Conservation (phyloP, 495 filamentous ascomycete genomes). For the Penicillium daleae region DNA sequence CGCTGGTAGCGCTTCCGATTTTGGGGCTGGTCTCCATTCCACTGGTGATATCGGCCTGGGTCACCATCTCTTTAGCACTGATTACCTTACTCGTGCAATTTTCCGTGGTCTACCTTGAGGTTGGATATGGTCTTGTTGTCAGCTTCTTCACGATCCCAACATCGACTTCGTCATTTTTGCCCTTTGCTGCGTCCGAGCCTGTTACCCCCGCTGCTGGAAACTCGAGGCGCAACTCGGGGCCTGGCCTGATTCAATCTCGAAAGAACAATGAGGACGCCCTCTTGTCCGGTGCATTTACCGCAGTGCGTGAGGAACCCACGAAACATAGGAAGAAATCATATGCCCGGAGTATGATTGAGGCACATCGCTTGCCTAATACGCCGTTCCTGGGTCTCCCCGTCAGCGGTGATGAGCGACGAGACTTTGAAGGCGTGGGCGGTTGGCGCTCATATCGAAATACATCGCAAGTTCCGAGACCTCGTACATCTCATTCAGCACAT, state of each 20-base stretch:
- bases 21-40: slow-evolving; percentile 70
- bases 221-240: slow-evolving; percentile 34
- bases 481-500: slow-evolving; percentile 10
- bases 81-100: slow-evolving; percentile 66
- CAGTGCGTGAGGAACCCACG: slow-evolving; percentile 15
- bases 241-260: slow-evolving; percentile 26
- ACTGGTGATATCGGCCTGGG: slow-evolving; percentile 65
- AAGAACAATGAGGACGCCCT: slow-evolving; percentile 21
- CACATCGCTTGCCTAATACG: slow-evolving; percentile 22
- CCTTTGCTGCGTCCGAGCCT: slow-evolving; percentile 38
- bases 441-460: slow-evolving; percentile 56
- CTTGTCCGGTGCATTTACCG: slow-evolving; percentile 18
- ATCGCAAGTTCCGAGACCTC: slow-evolving; percentile 29
- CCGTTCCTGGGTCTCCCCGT: slow-evolving; percentile 36
- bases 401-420: slow-evolving; percentile 56
- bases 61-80: slow-evolving; percentile 71
- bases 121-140: slow-evolving; percentile 61
- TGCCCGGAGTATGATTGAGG: slow-evolving; percentile 28
- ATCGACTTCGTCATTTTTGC: slow-evolving; percentile 35
- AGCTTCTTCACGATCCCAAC: slow-evolving; percentile 57
- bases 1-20: slow-evolving; percentile 62
- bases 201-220: slow-evolving; percentile 34
- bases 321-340: slow-evolving; percentile 24
- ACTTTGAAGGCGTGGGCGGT: slow-evolving; percentile 87
- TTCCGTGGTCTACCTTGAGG: slow-evolving; percentile 69